Percentiles rank a stretch among this genome's conserved stretches.
phyloP scores from a whole-genome alignment of 2,329 filamentous ascomycete species.

The Clonostachys solani region DNA sequence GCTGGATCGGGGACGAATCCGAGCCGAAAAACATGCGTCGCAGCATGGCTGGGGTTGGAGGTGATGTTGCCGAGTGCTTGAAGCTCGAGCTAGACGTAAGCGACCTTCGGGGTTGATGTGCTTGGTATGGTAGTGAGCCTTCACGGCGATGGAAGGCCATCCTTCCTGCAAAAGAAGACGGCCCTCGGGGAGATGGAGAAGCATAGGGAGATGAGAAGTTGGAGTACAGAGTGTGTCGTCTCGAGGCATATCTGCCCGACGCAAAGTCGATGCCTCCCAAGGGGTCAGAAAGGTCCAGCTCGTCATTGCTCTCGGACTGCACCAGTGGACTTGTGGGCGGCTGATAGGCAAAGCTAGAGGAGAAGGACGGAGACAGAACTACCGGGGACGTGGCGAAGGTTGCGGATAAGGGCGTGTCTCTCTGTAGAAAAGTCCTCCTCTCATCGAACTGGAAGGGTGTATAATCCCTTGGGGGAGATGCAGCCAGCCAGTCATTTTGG shows the following conservation, averaged over 20 bases:
- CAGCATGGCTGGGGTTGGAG: slow-evolving; percentile 43
- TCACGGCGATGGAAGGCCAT: slow-evolving; percentile 46
- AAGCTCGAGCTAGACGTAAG: slow-evolving; percentile 54
- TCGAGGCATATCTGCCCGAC: slow-evolving; percentile 30
- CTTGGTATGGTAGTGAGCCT: slow-evolving; percentile 62
- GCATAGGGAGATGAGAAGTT: slow-evolving; percentile 42
- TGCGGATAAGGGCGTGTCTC: slow-evolving; percentile 15
- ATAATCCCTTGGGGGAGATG: slow-evolving; percentile 51
- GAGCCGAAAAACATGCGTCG: slow-evolving; percentile 68
- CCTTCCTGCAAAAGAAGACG: slow-evolving; percentile 5
- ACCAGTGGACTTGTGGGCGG: slow-evolving; percentile 90
- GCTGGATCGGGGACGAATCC: slow-evolving; percentile 73
- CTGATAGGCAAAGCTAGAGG: slow-evolving; percentile 78
- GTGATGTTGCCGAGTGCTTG: slow-evolving; percentile 19
- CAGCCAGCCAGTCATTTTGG: slow-evolving; percentile 40
- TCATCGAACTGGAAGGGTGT: slow-evolving; percentile 38
- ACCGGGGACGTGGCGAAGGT: slow-evolving; percentile 51
- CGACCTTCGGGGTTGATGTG: slow-evolving; percentile 74
- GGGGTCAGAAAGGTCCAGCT: slow-evolving; percentile 53
- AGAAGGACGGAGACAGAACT: slow-evolving; percentile 59
- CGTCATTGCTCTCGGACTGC: slow-evolving; percentile 81
- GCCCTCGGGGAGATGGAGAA: slow-evolving; percentile 28
- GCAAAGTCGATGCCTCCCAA: slow-evolving; percentile 46
- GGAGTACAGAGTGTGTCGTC: slow-evolving; percentile 71
- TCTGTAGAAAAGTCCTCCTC: slow-evolving; percentile 19